These are phyloP conservation scores for Cairneyella variabilis DNA, from an alignment of 495 filamentous ascomycete genomes.

Conservation along the genomic window DNA sequence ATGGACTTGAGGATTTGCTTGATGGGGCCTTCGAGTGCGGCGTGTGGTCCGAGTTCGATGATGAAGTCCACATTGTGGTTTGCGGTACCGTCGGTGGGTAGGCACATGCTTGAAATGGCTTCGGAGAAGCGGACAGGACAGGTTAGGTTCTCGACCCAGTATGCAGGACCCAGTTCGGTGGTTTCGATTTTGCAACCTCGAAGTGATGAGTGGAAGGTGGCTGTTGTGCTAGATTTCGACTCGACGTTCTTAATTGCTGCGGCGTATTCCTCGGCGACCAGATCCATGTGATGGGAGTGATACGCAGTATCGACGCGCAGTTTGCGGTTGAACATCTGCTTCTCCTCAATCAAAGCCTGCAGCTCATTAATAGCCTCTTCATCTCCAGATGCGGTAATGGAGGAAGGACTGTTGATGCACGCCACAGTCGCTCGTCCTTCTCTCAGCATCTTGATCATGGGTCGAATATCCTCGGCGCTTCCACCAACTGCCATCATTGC, in stretches of 20 bases:
- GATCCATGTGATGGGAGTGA: slow-evolving; percentile 59
- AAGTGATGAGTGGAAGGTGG: slow-evolving; percentile 38
- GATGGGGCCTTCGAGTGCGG: slow-evolving; percentile 57
- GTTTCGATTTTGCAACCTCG: slow-evolving; percentile 23
- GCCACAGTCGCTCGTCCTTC: slow-evolving; percentile 30
- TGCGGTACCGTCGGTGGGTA: background rate
- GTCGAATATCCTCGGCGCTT: slow-evolving; percentile 35
- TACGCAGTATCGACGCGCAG: slow-evolving; percentile 56
- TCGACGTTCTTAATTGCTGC: slow-evolving; percentile 8
- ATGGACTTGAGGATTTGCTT: slow-evolving; percentile 47
- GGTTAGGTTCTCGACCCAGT: slow-evolving; percentile 52
- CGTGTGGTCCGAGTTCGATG: slow-evolving; percentile 63
- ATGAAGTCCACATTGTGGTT: slow-evolving; percentile 29
- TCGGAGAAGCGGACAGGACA: slow-evolving; percentile 47
- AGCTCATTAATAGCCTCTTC: slow-evolving; percentile 43
- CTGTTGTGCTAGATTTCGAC: slow-evolving; percentile 26
- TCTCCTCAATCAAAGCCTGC: slow-evolving; percentile 36
- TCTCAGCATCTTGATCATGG: slow-evolving; percentile 24
- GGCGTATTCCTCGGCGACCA: slow-evolving; percentile 36
- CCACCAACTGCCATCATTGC: slow-evolving; percentile 52
- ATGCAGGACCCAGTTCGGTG: slow-evolving; percentile 22
- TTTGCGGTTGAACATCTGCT: slow-evolving; percentile 45
- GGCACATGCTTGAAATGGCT: slow-evolving; percentile 11
- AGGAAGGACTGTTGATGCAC: slow-evolving; percentile 57
- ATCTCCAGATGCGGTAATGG: slow-evolving; percentile 56